Evolutionary conservation across 2,329 filamentous ascomycete species (phyloP), one percentile per base, ranked within the genome.

Genomic region (Lecanosticta acicola): DNA sequence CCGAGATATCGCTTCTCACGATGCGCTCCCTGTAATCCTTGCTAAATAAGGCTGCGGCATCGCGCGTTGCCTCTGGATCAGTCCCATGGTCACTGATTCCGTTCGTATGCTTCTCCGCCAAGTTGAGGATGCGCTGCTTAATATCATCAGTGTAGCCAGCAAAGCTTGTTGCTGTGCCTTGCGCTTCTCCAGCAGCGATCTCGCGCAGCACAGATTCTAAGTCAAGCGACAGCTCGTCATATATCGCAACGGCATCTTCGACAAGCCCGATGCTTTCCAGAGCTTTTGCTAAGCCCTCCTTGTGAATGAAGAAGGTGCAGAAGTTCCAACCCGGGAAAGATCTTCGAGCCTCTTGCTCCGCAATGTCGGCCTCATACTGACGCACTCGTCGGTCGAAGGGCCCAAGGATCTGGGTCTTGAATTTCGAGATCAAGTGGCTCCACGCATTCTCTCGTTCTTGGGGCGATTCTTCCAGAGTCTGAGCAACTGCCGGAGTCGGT

Each of bases 231-330:
- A 98, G 79, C 69, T 98, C 91, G 65, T 97, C 93, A 58, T 98
- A 98, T 11, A 89, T 88, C 3, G 93, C 86, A 32, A 98, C 71
- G 2, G 93, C 91, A 74, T 98, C 93, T 62, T 98, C 93, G 7
- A 96, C 87, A 8, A 98, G 73, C 0, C 94, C 94, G 2, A 97
- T 90, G 62, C 87, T 97, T 66, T 98, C 94, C 56, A 98, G 95
- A 0, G 91, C 94, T 55, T 87, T 79, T 1, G 93, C 91, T 29
- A 98, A 71, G 0, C 93, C 93, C 66, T 98, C 93, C 62, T 98
- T 98, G 7, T 98, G 75, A 13, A 98, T 90, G 65, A 98, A 98
- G 65, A 98, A 98, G 0, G 93, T 98, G 68, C 93, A 97, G 64
- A 98, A 98, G 62, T 98, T 98, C 93, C 93, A 98, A 0, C 93